Evolutionary conservation across 2,329 filamentous ascomycete species (phyloP), one percentile per base, ranked within the genome.

Genomic region (Parascedosporium putredinis): DNA sequence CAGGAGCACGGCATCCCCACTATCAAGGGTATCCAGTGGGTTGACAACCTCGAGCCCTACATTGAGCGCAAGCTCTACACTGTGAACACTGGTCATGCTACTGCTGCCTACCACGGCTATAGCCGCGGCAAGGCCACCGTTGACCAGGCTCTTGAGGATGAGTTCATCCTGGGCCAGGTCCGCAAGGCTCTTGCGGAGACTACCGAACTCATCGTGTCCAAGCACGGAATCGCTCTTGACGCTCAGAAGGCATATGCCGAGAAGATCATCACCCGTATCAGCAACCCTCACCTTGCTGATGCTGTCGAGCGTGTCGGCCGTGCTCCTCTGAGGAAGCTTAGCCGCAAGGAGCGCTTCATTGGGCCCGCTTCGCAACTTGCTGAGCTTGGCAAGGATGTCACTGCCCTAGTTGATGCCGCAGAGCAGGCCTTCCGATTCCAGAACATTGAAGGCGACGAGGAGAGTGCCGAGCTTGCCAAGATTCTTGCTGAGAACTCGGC

Each of bases 61-160:
- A 97, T 98, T 61, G 93, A 98, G 81, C 90, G 93, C 68, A 98
- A 98, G 79, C 83, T 98, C 56, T 98, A 90, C 77, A 98, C 93
- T 20, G 91, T 98, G 78, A 98, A 98, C 79, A 98, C 93, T 20
- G 86, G 89, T 50, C 93, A 98, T 65, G 93, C 93, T 53, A 95
- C 91, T 6, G 90, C 90, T 18, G 91, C 93, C 53, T 97, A 97
- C 78, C 90, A 93, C 68, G 91, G 90, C 50, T 86, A 95, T 77
- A 78, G 89, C 71, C 79, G 83, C 57, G 83, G 86, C 62, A 91
- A 94, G 76, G 76, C 79, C 62, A 94, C 86, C 53, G 88, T 98
- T 57, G 88, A 93, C 64, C 91, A 97, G 60, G 55, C 55, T 40
- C 55, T 57, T 2, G 52, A 55, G 54, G 88, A 97, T 64, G 74